Conservation (phyloP, 805 yeast species). For the Candida nitratophila region DNA sequence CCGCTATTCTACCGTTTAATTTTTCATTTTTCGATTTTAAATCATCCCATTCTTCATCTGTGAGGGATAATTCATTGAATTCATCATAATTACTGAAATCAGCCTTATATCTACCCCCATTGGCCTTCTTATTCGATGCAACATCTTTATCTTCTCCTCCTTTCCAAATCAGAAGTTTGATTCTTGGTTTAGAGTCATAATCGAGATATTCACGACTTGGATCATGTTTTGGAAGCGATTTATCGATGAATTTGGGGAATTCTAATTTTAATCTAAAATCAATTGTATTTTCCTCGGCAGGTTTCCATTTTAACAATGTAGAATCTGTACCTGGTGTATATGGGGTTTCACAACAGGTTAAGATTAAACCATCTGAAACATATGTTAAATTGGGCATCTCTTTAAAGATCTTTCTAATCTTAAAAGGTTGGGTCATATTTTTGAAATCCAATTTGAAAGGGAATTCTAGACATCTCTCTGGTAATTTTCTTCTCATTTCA, state of each 20-base stretch:
- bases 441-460: slow-evolving; percentile 86
- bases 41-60: slow-evolving; percentile 74
- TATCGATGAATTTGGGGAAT: slow-evolving; percentile 54
- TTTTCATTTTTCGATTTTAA: slow-evolving; percentile 70
- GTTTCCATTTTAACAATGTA: slow-evolving; percentile 90
- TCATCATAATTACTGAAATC: slow-evolving; percentile 37
- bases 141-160: slow-evolving; percentile 38
- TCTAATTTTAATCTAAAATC: slow-evolving; percentile 71
- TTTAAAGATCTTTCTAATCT: slow-evolving; percentile 66
- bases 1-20: slow-evolving; percentile 81
- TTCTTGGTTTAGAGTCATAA: slow-evolving; percentile 72
- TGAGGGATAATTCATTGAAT: slow-evolving; percentile 56
- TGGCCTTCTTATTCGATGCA: slow-evolving; percentile 27
- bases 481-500: slow-evolving; percentile 58
- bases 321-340: slow-evolving; percentile 86
- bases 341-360: slow-evolving; percentile 85
- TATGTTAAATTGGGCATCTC: slow-evolving; percentile 72
- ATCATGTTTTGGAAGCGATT: slow-evolving; percentile 57
- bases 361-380: slow-evolving; percentile 88
- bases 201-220: slow-evolving; percentile 68
- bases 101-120: slow-evolving; percentile 21
- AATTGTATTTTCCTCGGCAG: slow-evolving; percentile 89
- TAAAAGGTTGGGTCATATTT: slow-evolving; percentile 79
- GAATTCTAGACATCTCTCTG: slow-evolving; percentile 66
- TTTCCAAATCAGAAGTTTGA: slow-evolving; percentile 70